Evolutionary conservation across 768 basidiomycete species (phyloP).

Genomic region (Hydnomerulius pinastri): DNA sequence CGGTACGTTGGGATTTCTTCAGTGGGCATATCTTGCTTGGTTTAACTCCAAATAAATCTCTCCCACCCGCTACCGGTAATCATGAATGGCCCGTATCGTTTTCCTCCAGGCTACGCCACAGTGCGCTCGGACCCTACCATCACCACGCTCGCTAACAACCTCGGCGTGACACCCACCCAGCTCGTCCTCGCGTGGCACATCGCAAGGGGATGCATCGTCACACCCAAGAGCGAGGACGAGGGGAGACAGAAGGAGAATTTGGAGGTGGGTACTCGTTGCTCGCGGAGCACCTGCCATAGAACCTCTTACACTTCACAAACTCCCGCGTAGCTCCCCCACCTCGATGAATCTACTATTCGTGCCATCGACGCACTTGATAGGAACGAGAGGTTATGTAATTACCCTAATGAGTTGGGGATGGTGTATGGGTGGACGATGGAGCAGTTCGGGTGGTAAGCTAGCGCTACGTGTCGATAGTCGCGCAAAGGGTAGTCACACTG

Average conservation of each 20-base stretch:
- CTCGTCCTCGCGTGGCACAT: slow-evolving; percentile 37
- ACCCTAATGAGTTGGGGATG: slow-evolving; percentile 33
- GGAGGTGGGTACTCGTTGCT: slow-evolving; percentile 10
- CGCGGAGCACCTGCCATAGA: slow-evolving; percentile 24
- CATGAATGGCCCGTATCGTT: background rate
- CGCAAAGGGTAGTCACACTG: too few relatives aligned
- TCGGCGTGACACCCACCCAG: slow-evolving; percentile 28
- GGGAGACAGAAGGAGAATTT: slow-evolving; percentile 29
- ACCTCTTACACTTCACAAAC: slow-evolving; percentile 32
- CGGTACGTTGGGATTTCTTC: slow-evolving; percentile 16
- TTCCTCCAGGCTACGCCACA: slow-evolving; percentile 22
- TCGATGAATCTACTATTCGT: slow-evolving; percentile 41
- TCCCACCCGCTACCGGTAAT: too few relatives aligned
- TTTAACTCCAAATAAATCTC: too few relatives aligned
- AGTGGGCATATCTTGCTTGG: too few relatives aligned
- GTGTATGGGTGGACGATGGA: slow-evolving; percentile 43
- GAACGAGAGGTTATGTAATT: slow-evolving; percentile 42
- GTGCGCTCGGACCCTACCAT: slow-evolving; percentile 33
- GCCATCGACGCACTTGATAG: slow-evolving; percentile 44
- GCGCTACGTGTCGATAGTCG: too few relatives aligned
- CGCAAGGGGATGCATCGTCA: slow-evolving; percentile 28
- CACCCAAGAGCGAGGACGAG: slow-evolving; percentile 32
- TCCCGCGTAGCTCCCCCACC: slow-evolving; percentile 40
- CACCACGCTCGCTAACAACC: slow-evolving; percentile 28
- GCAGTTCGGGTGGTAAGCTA: slow-evolving; percentile 43